These are phyloP conservation scores for Podila epigama DNA, from an alignment of 192 early-diverging fungal genomes.

Conservation along the genomic window DNA sequence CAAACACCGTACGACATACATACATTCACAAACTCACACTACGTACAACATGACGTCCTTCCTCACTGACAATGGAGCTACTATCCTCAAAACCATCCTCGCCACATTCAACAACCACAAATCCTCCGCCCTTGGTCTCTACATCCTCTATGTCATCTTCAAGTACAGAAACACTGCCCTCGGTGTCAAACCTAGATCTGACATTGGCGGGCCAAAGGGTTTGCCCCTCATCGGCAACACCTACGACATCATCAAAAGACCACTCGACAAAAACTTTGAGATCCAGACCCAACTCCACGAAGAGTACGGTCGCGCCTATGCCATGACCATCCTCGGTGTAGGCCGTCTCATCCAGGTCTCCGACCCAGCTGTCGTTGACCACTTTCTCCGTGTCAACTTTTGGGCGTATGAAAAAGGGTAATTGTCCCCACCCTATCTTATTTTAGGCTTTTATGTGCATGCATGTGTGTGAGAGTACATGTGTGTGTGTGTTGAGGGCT, in stretches of 20 bases:
- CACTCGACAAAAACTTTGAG: slow-evolving; percentile 4
- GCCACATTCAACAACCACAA: background rate
- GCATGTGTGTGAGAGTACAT: too few relatives aligned
- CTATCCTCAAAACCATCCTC: slow-evolving; percentile 6
- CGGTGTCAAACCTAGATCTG: slow-evolving; percentile 11
- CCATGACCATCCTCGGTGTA: slow-evolving; percentile 15
- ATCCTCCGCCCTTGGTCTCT: background rate
- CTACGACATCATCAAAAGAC: background rate
- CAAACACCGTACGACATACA: too few relatives aligned
- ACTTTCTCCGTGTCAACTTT: slow-evolving; percentile 30
- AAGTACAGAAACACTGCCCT: slow-evolving; percentile 9
- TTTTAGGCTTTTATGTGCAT: too few relatives aligned
- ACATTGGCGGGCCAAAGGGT: slow-evolving; percentile 27
- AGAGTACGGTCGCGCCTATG: slow-evolving; percentile 14
- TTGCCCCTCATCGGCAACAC: slow-evolving; percentile 34
- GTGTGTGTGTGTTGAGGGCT: too few relatives aligned
- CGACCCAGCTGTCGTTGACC: slow-evolving; percentile 17
- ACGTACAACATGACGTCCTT: too few relatives aligned
- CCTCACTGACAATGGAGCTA: too few relatives aligned
- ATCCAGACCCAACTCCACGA: slow-evolving; percentile 5
- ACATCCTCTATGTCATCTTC: slow-evolving; percentile 8
- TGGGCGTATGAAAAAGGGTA: slow-evolving; percentile 36
- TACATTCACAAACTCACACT: too few relatives aligned
- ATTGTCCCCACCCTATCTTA: too few relatives aligned
- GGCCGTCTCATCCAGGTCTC: slow-evolving; percentile 18